Conservation (phyloP, 176 grass and related monocot species). For the Poa annua region DNA sequence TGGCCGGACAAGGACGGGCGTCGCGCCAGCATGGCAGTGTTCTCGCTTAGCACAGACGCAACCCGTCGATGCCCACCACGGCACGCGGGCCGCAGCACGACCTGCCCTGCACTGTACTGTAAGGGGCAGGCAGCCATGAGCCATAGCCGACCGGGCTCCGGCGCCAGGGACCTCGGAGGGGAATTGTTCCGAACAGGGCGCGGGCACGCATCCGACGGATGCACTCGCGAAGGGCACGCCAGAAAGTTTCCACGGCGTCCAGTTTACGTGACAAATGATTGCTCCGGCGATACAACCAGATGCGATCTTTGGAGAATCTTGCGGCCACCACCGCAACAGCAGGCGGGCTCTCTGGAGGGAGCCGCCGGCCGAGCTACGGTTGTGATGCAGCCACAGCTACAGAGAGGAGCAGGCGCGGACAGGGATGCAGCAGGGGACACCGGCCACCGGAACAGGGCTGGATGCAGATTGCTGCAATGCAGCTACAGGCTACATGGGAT, state of each 20-base stretch:
- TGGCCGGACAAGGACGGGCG: not conserved
- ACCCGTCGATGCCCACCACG: not conserved
- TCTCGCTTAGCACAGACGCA: slow-evolving; percentile 24
- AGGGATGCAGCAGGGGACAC: not conserved
- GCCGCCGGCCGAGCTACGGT: not conserved
- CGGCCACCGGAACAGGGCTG: not conserved
- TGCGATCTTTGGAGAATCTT: slow-evolving; percentile 26
- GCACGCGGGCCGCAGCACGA: slow-evolving; percentile 13
- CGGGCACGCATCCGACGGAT: slow-evolving; percentile 23
- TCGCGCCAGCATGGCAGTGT: not conserved
- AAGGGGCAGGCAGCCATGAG: slow-evolving; percentile 20
- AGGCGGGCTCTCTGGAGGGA: not conserved
- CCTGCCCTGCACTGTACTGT: not conserved
- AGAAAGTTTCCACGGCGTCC: not conserved
- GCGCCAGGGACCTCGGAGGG: slow-evolving; percentile 30
- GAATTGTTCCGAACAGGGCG: slow-evolving; percentile 57
- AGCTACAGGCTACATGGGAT: slow-evolving; percentile 5
- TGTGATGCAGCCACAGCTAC: not conserved
- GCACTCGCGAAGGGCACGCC: not conserved
- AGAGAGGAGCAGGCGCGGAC: not conserved
- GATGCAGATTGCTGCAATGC: not conserved
- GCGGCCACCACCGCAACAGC: not conserved
- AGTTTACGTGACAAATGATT: not conserved
- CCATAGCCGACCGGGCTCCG: slow-evolving; percentile 12
- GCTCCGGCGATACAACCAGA: not conserved